Evolutionary conservation across 768 basidiomycete species (phyloP).

Genomic region (Boletus sp.): DNA sequence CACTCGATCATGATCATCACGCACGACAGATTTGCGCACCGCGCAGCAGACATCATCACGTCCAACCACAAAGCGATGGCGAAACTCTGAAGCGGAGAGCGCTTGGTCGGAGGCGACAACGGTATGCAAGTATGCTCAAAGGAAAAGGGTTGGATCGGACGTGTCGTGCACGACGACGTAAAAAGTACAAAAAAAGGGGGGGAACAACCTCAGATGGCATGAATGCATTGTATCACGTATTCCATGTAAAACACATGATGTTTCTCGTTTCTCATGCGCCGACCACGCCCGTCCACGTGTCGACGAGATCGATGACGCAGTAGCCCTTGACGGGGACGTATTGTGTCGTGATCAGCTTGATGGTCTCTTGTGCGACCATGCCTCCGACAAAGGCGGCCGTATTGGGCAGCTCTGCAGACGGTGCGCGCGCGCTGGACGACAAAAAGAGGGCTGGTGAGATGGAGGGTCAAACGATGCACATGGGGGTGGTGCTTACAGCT

Average conservation of each 20-base stretch:
- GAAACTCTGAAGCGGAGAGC: neutral
- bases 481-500: slow-evolving; percentile 57
- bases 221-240: neutral
- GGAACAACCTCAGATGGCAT: neutral
- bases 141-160: no score
- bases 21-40: slow-evolving; percentile 9
- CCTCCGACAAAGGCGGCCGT: slow-evolving; percentile 93
- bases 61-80: neutral
- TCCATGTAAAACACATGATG: neutral
- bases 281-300: slow-evolving; percentile 68
- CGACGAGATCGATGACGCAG: slow-evolving; percentile 81
- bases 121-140: no score
- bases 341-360: slow-evolving; percentile 96
- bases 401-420: slow-evolving; percentile 85
- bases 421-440: slow-evolving; percentile 62
- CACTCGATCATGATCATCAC: neutral
- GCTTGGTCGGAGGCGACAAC: no score
- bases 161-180: neutral
- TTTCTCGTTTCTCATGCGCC: slow-evolving; percentile 15
- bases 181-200: neutral
- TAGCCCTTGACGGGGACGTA: slow-evolving; percentile 89
- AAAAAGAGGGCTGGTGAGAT: neutral
- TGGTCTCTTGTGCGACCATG: slow-evolving; percentile 91
- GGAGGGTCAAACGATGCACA: neutral
- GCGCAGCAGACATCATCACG: slow-evolving; percentile 8